Evolutionary conservation across 306 rosid genomes (phyloP).

Genomic region (cucumber (Cucumis sativus)): DNA sequence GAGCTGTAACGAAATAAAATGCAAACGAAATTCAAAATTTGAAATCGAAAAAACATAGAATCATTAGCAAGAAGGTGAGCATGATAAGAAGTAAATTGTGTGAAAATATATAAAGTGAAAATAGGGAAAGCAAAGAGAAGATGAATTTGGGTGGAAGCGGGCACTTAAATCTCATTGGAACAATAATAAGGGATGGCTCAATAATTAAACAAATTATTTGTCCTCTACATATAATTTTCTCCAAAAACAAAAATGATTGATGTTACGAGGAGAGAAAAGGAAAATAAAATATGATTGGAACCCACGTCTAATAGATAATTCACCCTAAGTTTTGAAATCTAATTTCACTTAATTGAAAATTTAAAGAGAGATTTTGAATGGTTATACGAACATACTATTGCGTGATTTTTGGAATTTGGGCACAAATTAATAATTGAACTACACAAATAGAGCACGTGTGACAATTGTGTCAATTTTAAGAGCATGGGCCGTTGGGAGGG

Average conservation of each 20-base stretch:
- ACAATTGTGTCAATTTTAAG: not conserved
- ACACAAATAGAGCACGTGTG: not conserved
- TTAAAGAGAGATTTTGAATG: no score
- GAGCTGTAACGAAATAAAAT: no score
- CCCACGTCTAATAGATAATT: not conserved
- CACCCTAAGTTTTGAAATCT: no score
- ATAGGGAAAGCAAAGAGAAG: not conserved
- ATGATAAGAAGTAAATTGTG: not conserved
- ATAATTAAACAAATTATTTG: slow-evolving; percentile 1
- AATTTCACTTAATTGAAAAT: no score
- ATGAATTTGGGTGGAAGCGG: not conserved
- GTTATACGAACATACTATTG: no score
- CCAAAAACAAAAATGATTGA: not conserved
- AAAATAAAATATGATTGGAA: not conserved
- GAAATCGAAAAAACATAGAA: no score
- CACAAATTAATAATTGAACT: not conserved
- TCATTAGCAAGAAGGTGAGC: not conserved
- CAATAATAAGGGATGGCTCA: not conserved
- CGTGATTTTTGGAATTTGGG: no score
- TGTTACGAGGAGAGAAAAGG: not conserved
- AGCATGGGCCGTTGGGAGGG: not conserved
- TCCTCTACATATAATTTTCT: not conserved
- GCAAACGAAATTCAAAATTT: no score
- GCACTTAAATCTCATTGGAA: not conserved
- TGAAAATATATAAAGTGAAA: not conserved